Conservation (phyloP, 2,329 filamentous ascomycete genomes). For the Penicillium palitans region DNA sequence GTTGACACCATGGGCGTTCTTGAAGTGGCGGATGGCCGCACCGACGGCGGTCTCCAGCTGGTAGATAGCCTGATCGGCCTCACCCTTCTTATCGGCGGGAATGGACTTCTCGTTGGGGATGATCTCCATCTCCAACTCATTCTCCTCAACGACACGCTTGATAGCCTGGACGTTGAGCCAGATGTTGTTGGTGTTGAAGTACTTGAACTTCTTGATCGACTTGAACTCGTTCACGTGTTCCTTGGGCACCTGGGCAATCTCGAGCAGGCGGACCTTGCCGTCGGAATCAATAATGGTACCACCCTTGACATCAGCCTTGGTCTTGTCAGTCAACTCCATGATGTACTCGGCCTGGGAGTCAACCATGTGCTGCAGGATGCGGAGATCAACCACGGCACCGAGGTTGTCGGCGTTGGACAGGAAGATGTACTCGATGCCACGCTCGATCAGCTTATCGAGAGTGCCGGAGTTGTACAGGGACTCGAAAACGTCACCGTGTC, state of each 20-base stretch:
- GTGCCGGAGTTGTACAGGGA: conserved; percentile 99
- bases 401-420: conserved; percentile 99
- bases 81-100: conserved; percentile 98
- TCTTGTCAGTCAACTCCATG: conserved; percentile 99
- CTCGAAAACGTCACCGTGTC: conserved; percentile 99
- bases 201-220: conserved; percentile 99
- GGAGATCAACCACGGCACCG: conserved; percentile 94
- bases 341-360: conserved; percentile 97
- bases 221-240: conserved; percentile 99
- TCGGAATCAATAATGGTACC: conserved; percentile 99
- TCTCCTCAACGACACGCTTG: conserved; percentile 98
- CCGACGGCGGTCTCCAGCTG: conserved; percentile 98
- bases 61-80: conserved; percentile 94
- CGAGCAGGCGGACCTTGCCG: conserved; percentile 90
- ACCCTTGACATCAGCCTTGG: conserved; percentile 99
- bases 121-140: conserved; percentile 99
- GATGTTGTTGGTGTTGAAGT: conserved; percentile 99
- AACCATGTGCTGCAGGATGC: conserved; percentile 99
- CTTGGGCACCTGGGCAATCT: conserved; percentile 99
- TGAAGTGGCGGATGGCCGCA: conserved; percentile 97
- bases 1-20: conserved; percentile 98
- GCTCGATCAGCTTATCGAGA: conserved; percentile 91
- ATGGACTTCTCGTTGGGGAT: conserved; percentile 99
- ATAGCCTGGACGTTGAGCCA: conserved; percentile 98
- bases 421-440: conserved; percentile 97